Percentiles rank a stretch among this genome's conserved stretches.
phyloP scores from a whole-genome alignment of 2,329 filamentous ascomycete genomes.

The Colletotrichum echinochloae region DNA sequence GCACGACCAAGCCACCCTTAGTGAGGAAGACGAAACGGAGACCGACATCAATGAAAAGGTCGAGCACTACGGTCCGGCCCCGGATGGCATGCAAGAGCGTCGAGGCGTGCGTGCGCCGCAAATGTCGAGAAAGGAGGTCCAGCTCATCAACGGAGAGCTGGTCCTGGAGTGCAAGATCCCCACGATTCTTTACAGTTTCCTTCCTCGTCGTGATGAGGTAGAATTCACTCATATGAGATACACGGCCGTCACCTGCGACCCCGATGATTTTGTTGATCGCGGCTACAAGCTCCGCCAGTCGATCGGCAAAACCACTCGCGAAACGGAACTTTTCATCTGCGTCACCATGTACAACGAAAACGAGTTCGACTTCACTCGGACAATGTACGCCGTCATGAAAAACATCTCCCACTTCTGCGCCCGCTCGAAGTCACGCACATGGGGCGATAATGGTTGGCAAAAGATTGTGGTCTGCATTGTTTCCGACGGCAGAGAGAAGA shows the following conservation, averaged over 20 bases:
- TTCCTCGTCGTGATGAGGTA: constrained; percentile 90
- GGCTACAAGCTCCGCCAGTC: constrained; percentile 95
- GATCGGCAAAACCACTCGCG: constrained; percentile 83
- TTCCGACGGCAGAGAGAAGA: constrained; percentile 88
- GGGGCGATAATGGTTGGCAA: constrained; percentile 98
- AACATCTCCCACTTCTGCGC: constrained; percentile 98
- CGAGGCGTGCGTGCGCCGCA: constrained; percentile 88
- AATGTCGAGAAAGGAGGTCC: constrained; percentile 93
- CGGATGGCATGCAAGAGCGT: constrained; percentile 86
- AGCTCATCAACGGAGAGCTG: constrained; percentile 96
- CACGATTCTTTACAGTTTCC: constrained; percentile 96
- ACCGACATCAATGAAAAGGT: constrained; percentile 65
- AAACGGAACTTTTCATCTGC: constrained; percentile 96
- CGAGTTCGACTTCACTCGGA: constrained; percentile 94
- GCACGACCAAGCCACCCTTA: constrained; percentile 66
- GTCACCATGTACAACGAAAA: constrained; percentile 99
- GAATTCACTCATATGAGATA: constrained; percentile 99
- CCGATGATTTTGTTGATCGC: constrained; percentile 88
- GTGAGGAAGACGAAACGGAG: constrained; percentile 56
- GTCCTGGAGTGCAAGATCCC: constrained; percentile 99
- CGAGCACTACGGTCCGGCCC: constrained; percentile 89
- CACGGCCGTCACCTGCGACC: constrained; percentile 97
- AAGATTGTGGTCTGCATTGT: constrained; percentile 99
- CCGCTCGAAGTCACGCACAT: constrained; percentile 90
- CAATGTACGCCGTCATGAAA: constrained; percentile 99